Conservation (phyloP, 352 stramenopile genomes). For the Globisporangium nagaii region DNA sequence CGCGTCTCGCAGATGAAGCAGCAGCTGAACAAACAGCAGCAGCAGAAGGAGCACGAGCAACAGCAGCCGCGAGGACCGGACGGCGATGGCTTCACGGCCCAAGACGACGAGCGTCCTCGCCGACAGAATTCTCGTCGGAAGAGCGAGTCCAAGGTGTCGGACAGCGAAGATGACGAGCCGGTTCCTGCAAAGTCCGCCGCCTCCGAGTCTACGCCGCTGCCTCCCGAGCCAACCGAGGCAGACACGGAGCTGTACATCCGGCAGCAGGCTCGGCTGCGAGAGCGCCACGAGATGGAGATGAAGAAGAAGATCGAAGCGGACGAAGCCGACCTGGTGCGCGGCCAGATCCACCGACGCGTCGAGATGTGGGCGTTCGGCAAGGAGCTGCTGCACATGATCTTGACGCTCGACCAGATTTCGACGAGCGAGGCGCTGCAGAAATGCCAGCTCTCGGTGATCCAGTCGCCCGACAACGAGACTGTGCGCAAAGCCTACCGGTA, state of each 20-base stretch:
- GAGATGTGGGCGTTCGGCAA: conserved; percentile 86
- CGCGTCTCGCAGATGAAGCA: conserved; percentile 82
- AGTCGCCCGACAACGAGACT: conserved; percentile 76
- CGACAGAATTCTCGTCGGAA: conserved; percentile 27
- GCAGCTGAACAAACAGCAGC: conserved; percentile 72
- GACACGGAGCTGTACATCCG: conserved; percentile 77
- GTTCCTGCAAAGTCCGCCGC: not conserved
- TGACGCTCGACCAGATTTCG: conserved; percentile 81
- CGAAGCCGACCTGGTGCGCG: conserved; percentile 70
- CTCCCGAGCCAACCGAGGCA: conserved; percentile 59
- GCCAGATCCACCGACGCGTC: conserved; percentile 67
- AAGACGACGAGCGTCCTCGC: conserved; percentile 21
- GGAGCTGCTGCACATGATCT: conserved; percentile 75
- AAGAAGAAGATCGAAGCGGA: conserved; percentile 78
- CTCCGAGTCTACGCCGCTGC: conserved; percentile 43
- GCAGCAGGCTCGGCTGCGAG: conserved; percentile 75
- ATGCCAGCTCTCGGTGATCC: conserved; percentile 70
- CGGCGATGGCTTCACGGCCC: conserved; percentile 8
- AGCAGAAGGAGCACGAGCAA: conserved; percentile 39
- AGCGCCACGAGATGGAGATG: conserved; percentile 76
- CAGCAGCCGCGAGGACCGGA: conserved; percentile 21
- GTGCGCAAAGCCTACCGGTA: conserved; percentile 81
- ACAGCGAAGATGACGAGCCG: conserved; percentile 41
- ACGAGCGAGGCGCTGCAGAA: conserved; percentile 66
- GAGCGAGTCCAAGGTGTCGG: conserved; percentile 51